Conservation (phyloP, 2,329 filamentous ascomycete genomes). For the Fusarium bactridioides region DNA sequence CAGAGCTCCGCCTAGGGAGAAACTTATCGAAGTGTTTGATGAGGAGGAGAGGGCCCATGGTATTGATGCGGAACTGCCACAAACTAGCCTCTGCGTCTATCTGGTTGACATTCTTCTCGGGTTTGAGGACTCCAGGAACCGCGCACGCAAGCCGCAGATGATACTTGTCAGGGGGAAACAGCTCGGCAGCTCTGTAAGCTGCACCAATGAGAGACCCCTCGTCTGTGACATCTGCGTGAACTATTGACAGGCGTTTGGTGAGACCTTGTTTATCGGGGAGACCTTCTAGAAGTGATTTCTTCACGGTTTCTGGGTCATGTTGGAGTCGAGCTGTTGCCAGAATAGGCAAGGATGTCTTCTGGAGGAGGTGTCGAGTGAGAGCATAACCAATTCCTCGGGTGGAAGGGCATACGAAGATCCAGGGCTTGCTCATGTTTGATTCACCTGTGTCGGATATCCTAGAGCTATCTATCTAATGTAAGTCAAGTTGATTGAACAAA, state of each 20-base stretch:
- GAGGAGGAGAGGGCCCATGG: constrained; percentile 76
- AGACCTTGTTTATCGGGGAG: constrained; percentile 36
- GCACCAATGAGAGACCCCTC: constrained; percentile 70
- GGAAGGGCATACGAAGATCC: constrained; percentile 59
- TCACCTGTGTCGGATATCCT: not conserved
- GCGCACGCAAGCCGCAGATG: constrained; percentile 75
- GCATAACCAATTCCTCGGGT: constrained; percentile 59
- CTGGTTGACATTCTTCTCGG: constrained; percentile 75
- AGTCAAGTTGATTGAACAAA: not conserved
- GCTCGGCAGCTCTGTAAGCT: constrained; percentile 55
- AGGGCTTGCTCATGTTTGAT: constrained; percentile 54
- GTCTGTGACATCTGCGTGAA: constrained; percentile 59
- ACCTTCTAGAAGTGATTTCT: constrained; percentile 45
- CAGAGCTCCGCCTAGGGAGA: constrained; percentile 66
- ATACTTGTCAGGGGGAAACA: constrained; percentile 60
- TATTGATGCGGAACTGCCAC: constrained; percentile 77
- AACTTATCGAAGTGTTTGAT: constrained; percentile 78
- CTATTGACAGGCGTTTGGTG: constrained; percentile 50
- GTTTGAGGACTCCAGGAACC: constrained; percentile 74
- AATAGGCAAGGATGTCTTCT: constrained; percentile 57
- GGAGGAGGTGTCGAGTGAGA: constrained; percentile 58
- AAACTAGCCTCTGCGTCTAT: constrained; percentile 68
- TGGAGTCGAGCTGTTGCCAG: constrained; percentile 53
- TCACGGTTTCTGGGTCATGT: constrained; percentile 47
- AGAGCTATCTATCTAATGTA: not conserved